These are phyloP conservation scores for Saccharomyces jurei DNA, from an alignment of 805 yeast species.

Conservation along the genomic window DNA sequence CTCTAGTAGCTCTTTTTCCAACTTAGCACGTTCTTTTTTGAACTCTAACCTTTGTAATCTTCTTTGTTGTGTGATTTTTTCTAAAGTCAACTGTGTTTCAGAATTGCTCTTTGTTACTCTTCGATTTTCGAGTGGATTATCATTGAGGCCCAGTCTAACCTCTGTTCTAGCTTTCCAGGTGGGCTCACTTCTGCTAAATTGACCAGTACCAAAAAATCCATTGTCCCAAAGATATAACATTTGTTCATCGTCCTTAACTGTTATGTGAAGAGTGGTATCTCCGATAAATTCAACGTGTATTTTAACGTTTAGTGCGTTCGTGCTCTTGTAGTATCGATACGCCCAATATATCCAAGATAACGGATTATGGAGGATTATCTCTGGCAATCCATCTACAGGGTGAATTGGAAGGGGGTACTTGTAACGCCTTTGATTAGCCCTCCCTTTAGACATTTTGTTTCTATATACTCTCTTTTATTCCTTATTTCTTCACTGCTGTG, in stretches of 20 bases:
- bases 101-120: slow-evolving; percentile 16
- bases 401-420: slow-evolving; percentile 53
- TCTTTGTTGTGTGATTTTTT: slow-evolving; percentile 69
- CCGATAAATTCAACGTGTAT: slow-evolving; percentile 30
- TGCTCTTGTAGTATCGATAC: slow-evolving; percentile 26
- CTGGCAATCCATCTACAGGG: slow-evolving; percentile 41
- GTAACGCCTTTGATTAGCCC: slow-evolving; percentile 29
- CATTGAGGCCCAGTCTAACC: slow-evolving; percentile 38
- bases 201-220: slow-evolving; percentile 94
- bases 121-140: slow-evolving; percentile 19
- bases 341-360: slow-evolving; percentile 49
- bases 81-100: slow-evolving; percentile 38
- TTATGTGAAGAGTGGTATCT: slow-evolving; percentile 23
- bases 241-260: slow-evolving; percentile 35
- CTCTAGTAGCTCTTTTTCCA: slow-evolving; percentile 44
- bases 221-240: slow-evolving; percentile 62
- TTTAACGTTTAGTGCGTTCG: slow-evolving; percentile 12
- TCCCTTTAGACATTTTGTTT: slow-evolving; percentile 30
- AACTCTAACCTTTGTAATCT: slow-evolving; percentile 64
- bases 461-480: background rate
- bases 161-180: slow-evolving; percentile 71
- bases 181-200: slow-evolving; percentile 83
- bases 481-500: background rate
- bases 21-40: slow-evolving; percentile 56
- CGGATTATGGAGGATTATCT: slow-evolving; percentile 56